phyloP scores from a whole-genome alignment of 2,329 filamentous ascomycete species.

The Penicillium paneum region DNA sequence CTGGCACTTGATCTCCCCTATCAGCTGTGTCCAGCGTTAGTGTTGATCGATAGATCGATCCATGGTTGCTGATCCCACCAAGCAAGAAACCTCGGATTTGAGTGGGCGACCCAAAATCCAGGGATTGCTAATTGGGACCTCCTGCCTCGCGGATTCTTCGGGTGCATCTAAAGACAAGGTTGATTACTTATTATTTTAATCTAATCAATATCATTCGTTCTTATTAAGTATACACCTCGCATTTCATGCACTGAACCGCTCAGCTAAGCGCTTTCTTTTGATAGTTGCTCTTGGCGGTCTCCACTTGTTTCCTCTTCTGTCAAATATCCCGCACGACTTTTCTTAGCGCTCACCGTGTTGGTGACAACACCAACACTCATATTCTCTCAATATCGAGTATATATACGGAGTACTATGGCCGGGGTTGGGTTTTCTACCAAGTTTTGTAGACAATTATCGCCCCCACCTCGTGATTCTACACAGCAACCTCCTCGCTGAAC shows the following conservation, averaged over 20 bases:
- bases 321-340: neutral
- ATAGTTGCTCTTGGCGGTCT: neutral
- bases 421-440: neutral
- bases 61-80: neutral
- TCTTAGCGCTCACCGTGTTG: neutral
- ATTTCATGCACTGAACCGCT: neutral
- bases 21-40: neutral
- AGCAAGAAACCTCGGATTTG: neutral
- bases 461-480: neutral
- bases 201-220: neutral
- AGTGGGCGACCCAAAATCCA: neutral
- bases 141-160: neutral
- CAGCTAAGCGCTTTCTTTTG: neutral
- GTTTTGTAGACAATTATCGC: neutral
- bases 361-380: neutral
- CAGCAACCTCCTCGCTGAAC: neutral
- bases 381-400: neutral
- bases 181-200: neutral
- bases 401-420: neutral
- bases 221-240: neutral
- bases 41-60: neutral
- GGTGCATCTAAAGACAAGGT: neutral
- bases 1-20: constrained; percentile 29
- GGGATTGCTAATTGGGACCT: neutral
- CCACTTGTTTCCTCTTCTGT: neutral